Base-by-base conservation (phyloP, 768 basidiomycete genomes). In the Phaeolepiota aurea region DNA sequence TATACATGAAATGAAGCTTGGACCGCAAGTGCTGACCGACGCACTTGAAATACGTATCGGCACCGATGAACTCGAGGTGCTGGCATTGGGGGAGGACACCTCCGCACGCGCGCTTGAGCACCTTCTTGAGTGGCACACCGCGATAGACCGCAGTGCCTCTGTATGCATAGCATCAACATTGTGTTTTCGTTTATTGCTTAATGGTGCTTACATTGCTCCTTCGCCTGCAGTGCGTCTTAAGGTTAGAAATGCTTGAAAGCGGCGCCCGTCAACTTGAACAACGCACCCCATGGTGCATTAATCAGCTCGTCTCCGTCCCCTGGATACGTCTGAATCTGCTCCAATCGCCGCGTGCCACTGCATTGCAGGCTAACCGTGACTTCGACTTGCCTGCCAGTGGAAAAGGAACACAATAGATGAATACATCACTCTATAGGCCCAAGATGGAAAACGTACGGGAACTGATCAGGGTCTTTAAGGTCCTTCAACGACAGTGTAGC, bases 31-130 rank as follows among this genome's bases (percentile, higher is more conserved):
- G 18, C 31, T 22, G 22, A 36, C 13, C 20, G 42, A 28, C 60
- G 28, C 28, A 69, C 73, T 72, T 72, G 62, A 74, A 74, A 51
- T 75, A 76, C 1, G 74, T 76, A 44, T 77, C 74, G 4, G 72
- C 74, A 16, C 74, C 74, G 44, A 76, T 66, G 52, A 76, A 71
- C 51, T 77, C 74, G 47, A 76, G 57, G 49, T 76, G 73, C 48
- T 68, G 46, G 38, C 66, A 69, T 28, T 72, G 68, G 10, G 69
- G 66, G 14, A 58, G 51, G 30, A 74, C 55, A 13, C 73, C 75
- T 2, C 72, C 72, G 45, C 71, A 75, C 1, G 73, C 74, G 22
- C 59, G 49, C 51, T 75, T 75, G 33, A 75, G 61, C 2, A 75
- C 66, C 42, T 72, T 73, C 59, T 75, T 74, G 18, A 76, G 57